Conservation (phyloP, 805 yeast genomes). For the Pichia sporocuriosa region DNA sequence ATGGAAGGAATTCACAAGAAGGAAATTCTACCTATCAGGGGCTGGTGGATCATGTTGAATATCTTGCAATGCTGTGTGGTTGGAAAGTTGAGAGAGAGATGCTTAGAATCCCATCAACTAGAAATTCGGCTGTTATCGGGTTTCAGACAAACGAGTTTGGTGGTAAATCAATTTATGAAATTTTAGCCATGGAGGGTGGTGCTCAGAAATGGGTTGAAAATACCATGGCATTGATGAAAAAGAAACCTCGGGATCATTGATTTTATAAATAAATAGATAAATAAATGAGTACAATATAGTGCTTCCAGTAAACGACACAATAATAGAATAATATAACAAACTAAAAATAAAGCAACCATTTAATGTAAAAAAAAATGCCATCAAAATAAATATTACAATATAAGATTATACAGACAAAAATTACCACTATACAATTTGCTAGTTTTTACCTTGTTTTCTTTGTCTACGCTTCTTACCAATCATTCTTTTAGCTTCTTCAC, state of each 20-base stretch:
- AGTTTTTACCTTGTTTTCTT: conserved; percentile 34
- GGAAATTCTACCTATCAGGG: conserved; percentile 70
- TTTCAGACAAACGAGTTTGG: conserved; percentile 29
- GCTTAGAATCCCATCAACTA: conserved; percentile 87
- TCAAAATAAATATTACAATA: background rate
- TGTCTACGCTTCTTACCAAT: conserved; percentile 66
- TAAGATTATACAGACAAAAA: background rate
- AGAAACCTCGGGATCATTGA: conserved; percentile 63
- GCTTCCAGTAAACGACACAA: too few species aligned
- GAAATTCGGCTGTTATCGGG: conserved; percentile 88
- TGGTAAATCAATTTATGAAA: conserved; percentile 43
- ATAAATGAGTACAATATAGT: too few species aligned
- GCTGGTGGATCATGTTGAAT: conserved; percentile 77
- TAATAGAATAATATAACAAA: background rate
- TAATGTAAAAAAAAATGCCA: background rate
- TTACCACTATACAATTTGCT: too few species aligned
- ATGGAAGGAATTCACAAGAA: conserved; percentile 9
- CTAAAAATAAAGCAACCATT: background rate
- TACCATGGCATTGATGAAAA: conserved; percentile 62
- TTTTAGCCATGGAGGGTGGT: conserved; percentile 75
- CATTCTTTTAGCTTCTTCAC: conserved; percentile 52
- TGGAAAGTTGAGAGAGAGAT: conserved; percentile 84
- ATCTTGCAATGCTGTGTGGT: conserved; percentile 59
- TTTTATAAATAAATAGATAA: background rate
- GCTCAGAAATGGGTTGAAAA: conserved; percentile 87